Base-by-base conservation (phyloP, 352 stramenopile species). In the Phytophthora foliorum region DNA sequence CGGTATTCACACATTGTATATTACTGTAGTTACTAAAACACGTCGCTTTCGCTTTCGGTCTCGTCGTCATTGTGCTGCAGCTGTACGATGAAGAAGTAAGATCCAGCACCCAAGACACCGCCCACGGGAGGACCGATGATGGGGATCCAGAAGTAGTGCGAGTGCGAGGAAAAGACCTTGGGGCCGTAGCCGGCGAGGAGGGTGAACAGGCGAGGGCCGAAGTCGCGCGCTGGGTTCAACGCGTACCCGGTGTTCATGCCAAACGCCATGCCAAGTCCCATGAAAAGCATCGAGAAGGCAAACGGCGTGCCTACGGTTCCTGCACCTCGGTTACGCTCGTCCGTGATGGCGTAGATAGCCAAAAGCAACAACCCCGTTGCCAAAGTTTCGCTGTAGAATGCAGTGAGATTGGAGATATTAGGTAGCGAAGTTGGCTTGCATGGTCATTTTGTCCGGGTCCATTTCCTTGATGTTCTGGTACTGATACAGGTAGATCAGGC, bases 81-180 rank as follows among this genome's bases (percentile, higher is more conserved):
- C 41, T 82, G 66, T 29, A 91, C 75, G 25, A 81, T 66, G 19
- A 88, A 63, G 46, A 81, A 75, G 63, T 89, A 89, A 19, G 60
- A 16, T n/a, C 80, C 80, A n/a, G 59, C 79, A 10, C 82, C 79
- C 34, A 77, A 66, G 32, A 86, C 57, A 14, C 75, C 79, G 9
- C 81, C 82, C 2, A 88, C 45, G 11, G 72, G 51, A 17, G 77
- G 82, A 3, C 72, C 80, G 21, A 90, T 55, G 42, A 90, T 70
- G 29, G 79, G 79, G 44, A 88, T 77, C 78, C 75, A 88, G 59
- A 89, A 90, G 78, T 89, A 90, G 70, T 77, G 59, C 41, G 72
- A 71, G 38, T 75, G 60, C 2, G 74, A 52, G 21, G 77, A 80
- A 36, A 48, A 70, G 17, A 70, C 62, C 21, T 70, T 70, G 17